Percentiles rank a stretch among this genome's conserved stretches.
Evolutionary conservation across 1,139 yeast species (phyloP).

Genomic region (Debaryomyces psychrophilus): DNA sequence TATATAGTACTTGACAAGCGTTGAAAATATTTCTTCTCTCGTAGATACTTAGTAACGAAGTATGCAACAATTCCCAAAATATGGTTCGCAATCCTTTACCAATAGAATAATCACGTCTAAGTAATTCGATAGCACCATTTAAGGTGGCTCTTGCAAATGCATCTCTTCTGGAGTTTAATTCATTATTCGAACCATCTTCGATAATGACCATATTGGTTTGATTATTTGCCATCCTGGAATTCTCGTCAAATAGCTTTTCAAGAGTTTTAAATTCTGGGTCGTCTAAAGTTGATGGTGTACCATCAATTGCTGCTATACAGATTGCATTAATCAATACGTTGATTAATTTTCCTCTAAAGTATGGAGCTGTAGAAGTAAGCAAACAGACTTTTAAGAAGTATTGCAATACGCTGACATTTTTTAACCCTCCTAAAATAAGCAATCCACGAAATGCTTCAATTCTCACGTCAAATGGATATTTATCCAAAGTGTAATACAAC

Average conservation of each 20-base stretch:
- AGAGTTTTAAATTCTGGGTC: conserved; percentile 58
- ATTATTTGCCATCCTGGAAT: conserved; percentile 17
- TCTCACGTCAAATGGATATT: conserved; percentile 57
- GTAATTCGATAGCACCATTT: conserved; percentile 64
- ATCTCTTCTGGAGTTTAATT: conserved; percentile 50
- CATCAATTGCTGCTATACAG: conserved; percentile 71
- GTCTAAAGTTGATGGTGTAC: conserved; percentile 55
- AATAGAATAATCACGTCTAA: conserved; percentile 66
- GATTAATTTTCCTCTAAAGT: conserved; percentile 55
- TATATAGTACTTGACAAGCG: conserved; percentile 65
- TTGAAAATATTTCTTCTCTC: conserved; percentile 69
- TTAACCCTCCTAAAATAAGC: conserved; percentile 74
- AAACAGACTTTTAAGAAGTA: conserved; percentile 64
- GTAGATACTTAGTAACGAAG: conserved; percentile 58
- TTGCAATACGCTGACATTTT: conserved; percentile 58
- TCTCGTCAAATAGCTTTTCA: conserved; percentile 28
- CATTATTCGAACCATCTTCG: conserved; percentile 49
- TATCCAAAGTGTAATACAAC: conserved; percentile 54
- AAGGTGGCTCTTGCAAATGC: conserved; percentile 49
- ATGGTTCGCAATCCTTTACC: conserved; percentile 62
- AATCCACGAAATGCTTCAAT: conserved; percentile 72
- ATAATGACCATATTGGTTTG: conserved; percentile 49
- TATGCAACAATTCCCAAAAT: conserved; percentile 73
- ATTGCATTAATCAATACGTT: conserved; percentile 53
- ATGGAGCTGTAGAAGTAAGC: conserved; percentile 54